Base-by-base conservation (phyloP, 257 asterid species). In the Solanum etuberosum region DNA sequence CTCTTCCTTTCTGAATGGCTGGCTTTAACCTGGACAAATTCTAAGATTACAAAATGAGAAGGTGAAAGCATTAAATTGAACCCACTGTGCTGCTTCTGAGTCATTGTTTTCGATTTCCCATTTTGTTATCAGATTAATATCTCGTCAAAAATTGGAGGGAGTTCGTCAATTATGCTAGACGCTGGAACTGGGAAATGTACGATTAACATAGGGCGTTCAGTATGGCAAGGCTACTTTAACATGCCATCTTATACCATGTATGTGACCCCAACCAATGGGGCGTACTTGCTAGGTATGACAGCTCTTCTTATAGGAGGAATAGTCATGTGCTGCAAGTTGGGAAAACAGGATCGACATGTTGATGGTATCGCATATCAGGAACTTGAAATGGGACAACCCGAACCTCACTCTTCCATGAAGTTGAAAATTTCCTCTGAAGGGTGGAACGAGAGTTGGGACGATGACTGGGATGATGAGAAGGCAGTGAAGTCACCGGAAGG, bases 371-470 rank as follows among this genome's bases (percentile, higher is more conserved):
- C 92, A 73, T 95, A 95, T 89, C 90, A 88, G 23, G 97, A 89
- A 89, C 93, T 94, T 83, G 95, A 95, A 89, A 93, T 95, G 97
- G 92, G 92, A 83, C 87, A 88, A 59, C 88, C 86, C 63, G 91
- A 89, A 29, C 12, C 86, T 13, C 65, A 85, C 2, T 80, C 93
- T 73, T 86, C 92, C 4, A 57, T 54, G 27, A 83, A 88, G 16
- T 81, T 86, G 12, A 94, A 90, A 85, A 27, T 29, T 27, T 61
- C 90, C 10, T 57, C 85, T 15, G 92, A 90, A 7, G 89, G 90
- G 25, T 94, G 98, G 95, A 93, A 92, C 84, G 90, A 94, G 34
- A 86, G 89, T 67, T 95, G 98, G 98, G 95, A 90, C 34, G 94
- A 89, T 16, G 93, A 91, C 37, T 93, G 97, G 97, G 98, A 92